Conservation (phyloP, 2,329 filamentous ascomycete genomes). For the Sphaerulina vaccinii region DNA sequence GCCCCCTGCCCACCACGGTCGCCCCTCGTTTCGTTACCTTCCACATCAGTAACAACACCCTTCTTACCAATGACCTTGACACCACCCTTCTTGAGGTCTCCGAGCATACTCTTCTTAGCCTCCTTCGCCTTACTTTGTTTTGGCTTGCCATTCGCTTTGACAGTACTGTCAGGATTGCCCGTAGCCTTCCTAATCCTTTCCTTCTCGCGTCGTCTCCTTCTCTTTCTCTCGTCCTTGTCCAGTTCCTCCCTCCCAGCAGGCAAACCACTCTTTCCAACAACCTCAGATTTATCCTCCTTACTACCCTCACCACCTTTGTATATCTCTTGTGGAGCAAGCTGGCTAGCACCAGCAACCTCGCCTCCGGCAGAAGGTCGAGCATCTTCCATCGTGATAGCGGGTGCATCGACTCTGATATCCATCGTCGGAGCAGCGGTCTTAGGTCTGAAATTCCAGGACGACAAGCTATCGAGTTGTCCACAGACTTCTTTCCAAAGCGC, state of each 20-base stretch:
- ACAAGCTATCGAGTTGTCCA: conserved; percentile 80
- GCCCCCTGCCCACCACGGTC: conserved; percentile 29
- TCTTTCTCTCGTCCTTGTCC: conserved; percentile 78
- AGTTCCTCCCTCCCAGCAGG: conserved; percentile 82
- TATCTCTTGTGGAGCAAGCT: conserved; percentile 90
- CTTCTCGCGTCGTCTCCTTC: conserved; percentile 69
- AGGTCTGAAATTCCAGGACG: conserved; percentile 93
- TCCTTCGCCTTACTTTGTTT: conserved; percentile 45
- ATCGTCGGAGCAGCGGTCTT: conserved; percentile 78
- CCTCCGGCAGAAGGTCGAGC: conserved; percentile 81
- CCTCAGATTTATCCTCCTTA: conserved; percentile 60
- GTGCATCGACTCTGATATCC: conserved; percentile 84
- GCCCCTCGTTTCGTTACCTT: conserved; percentile 67
- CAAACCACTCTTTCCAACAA: conserved; percentile 71
- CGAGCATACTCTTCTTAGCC: conserved; percentile 58
- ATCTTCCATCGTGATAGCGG: conserved; percentile 93
- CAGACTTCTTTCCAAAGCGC: conserved; percentile 78
- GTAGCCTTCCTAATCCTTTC: conserved; percentile 74
- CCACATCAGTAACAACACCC: conserved; percentile 78
- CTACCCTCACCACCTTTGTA: conserved; percentile 70
- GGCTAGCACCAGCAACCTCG: conserved; percentile 66
- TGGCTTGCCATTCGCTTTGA: conserved; percentile 37
- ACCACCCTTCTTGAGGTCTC: conserved; percentile 75
- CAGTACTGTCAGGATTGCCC: conserved; percentile 43
- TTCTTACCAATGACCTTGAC: conserved; percentile 91